Base-by-base conservation (phyloP, 345 rosid genomes). In the Heritiera fomes region DNA sequence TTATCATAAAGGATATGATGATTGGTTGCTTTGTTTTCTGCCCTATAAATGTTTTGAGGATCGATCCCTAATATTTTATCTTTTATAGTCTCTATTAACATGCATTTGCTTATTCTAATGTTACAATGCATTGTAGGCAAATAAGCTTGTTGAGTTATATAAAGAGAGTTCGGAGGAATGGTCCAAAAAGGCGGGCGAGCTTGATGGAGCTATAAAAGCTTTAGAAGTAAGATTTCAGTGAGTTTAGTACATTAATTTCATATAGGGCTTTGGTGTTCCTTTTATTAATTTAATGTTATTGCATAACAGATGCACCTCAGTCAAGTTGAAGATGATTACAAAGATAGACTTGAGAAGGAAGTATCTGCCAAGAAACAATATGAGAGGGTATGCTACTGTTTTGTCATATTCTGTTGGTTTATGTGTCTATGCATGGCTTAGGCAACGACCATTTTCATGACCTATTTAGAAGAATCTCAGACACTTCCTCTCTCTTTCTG, bases 121-220 rank as follows among this genome's bases (percentile, higher is more conserved):
- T 76, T 81, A 58, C 14, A 67, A 65, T 47, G 43, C 41, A 77
- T 10, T 80, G 7, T 76, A 95, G 98, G 93, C 89, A 47, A 91
- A 92, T 79, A 94, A 90, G 85, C 99, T 96, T 77, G 95, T 89
- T 78, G 97, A 94, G 67, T 78, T 96, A 72, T 90, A 96, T 84
- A 96, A 90, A 84, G 97, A 96, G 88, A 89, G 95, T 80, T 94
- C 94, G 0, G 97, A 91, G 82, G 99, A 96, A 83, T 96, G 97
- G 97, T 94, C 98, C 62, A 84, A 85, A 79, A 94, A 94, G 91
- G 95, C 97, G 7, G 91, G 91, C 73, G 99, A 96, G 86, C 99
- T 94, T 78, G 99, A 96, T 86, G 99, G 99, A 70, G 98, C 91
- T 60, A 87, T 96, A 64, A 96, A 89, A 82, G 99, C 98, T 79